Evolutionary conservation across 345 rosid genomes (phyloP), one percentile per base, ranked within the genome.

Genomic region (Punica granatum): DNA sequence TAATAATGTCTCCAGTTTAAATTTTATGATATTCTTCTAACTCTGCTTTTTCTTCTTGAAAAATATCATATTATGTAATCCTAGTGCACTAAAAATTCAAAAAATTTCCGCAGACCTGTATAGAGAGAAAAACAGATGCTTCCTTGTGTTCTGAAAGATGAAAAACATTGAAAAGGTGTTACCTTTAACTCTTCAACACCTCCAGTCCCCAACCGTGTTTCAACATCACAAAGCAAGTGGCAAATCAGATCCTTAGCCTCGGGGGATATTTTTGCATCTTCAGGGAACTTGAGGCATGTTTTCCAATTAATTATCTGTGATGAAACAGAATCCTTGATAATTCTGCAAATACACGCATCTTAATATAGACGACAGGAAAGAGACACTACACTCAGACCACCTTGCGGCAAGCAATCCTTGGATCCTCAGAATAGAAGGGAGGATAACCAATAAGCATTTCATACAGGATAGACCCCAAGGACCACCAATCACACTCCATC

Each of bases 401-500:
- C 97, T 94, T 90, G 75, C 97, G 96, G 80, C 96, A 90, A 65
- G 99, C 85, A 33, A 88, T 84, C 81, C 97, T 84, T 28, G 94
- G 97, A 73, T 94, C 96, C 74, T 94, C 99, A 70, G 99, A 90
- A 73, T 93, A 94, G 77, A 94, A 94, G 54, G 96, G 97, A 73
- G 96, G 97, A 83, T 94, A 94, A 66, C 99, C 99, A 66, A 90
- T 73, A 65, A 94, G 84, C 99, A 94, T 94, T 82, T 94, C 97
- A 72, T 87, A 94, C 90, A 90, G 78, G 80, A 94, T 90, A 77
- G 97, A 97, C 33, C 99, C 97, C 53, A 94, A 84, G 65, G 99
- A 94, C 99, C 99, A 94, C 99, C 99, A 94, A 77, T 94, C 97
- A 59, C 99, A 94, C 79, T 94, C 96, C 80, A 89, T 88, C 64